Conservation (phyloP, 2,329 filamentous ascomycete species). For the Fusarium begoniae region DNA sequence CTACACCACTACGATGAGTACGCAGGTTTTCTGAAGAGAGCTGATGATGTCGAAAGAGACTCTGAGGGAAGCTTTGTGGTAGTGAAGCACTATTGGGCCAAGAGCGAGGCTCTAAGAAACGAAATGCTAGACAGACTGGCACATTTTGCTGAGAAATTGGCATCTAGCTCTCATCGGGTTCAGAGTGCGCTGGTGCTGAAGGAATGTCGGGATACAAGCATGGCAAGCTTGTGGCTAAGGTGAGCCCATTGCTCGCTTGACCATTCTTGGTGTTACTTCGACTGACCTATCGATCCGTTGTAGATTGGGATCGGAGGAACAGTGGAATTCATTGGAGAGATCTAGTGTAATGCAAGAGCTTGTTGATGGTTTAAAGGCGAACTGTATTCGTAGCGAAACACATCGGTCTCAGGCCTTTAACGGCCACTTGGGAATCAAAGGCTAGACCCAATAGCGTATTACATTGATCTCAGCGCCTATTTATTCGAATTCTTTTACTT, state of each 20-base stretch:
- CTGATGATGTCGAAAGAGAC: background rate
- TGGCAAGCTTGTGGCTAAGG: background rate
- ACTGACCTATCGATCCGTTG: background rate
- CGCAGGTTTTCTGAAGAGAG: background rate
- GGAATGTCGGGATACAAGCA: background rate
- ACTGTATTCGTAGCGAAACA: background rate
- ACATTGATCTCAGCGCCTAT: accelerated
- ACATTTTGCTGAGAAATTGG: background rate
- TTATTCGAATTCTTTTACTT: accelerated
- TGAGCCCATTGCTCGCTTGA: accelerated
- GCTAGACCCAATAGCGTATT: background rate
- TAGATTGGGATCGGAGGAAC: background rate
- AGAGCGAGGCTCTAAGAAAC: background rate
- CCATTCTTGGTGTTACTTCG: background rate
- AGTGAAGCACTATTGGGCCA: background rate
- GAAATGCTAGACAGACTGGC: accelerated
- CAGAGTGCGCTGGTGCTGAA: background rate
- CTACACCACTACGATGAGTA: background rate
- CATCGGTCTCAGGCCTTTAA: background rate
- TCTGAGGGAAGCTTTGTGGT: background rate
- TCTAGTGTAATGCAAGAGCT: accelerated
- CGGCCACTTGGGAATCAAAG: background rate
- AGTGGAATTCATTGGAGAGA: background rate
- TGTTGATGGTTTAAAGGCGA: background rate
- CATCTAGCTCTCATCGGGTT: background rate